A percentile compares a stretch with the other conserved stretches of the same genome.
These are phyloP conservation scores for Elsinoe necatrix DNA, from an alignment of 2,329 filamentous ascomycete species.

Conservation along the genomic window DNA sequence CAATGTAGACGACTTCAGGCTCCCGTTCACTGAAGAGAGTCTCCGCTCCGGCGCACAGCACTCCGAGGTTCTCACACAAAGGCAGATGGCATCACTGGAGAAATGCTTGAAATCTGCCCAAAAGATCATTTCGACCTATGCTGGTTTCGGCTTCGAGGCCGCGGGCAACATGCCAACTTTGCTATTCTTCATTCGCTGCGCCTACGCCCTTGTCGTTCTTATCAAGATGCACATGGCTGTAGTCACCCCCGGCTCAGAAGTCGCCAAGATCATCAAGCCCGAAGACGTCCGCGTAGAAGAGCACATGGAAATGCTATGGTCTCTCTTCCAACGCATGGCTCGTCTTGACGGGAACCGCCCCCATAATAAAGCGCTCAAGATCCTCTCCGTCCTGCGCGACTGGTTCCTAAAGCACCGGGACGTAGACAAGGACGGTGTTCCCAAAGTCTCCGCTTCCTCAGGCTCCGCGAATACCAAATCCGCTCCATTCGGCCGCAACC, in stretches of 20 bases:
- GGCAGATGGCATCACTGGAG: constrained; percentile 40
- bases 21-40: constrained; percentile 36
- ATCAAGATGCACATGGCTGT: constrained; percentile 53
- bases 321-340: constrained; percentile 32
- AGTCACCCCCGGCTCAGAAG: constrained; percentile 39
- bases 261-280: constrained; percentile 33
- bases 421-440: constrained; percentile 15
- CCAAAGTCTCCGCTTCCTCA: neutral
- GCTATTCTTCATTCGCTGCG: constrained; percentile 41
- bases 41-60: constrained; percentile 34
- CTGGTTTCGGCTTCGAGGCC: constrained; percentile 39
- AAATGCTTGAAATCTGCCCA: constrained; percentile 40
- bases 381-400: constrained; percentile 38
- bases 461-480: neutral
- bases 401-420: constrained; percentile 35
- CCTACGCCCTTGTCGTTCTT: constrained; percentile 50
- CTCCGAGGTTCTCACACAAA: constrained; percentile 36
- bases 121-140: constrained; percentile 41
- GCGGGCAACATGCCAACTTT: constrained; percentile 40
- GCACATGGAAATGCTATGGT: constrained; percentile 22
- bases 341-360: constrained; percentile 34
- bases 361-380: constrained; percentile 41
- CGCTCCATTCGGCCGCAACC: constrained; percentile 9
- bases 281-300: constrained; percentile 23
- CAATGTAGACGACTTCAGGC: constrained; percentile 37